Evolutionary conservation across 1,139 yeast genomes (phyloP), one percentile per base, ranked within the genome.

Genomic region (Cylindricascospora bacillispora): DNA sequence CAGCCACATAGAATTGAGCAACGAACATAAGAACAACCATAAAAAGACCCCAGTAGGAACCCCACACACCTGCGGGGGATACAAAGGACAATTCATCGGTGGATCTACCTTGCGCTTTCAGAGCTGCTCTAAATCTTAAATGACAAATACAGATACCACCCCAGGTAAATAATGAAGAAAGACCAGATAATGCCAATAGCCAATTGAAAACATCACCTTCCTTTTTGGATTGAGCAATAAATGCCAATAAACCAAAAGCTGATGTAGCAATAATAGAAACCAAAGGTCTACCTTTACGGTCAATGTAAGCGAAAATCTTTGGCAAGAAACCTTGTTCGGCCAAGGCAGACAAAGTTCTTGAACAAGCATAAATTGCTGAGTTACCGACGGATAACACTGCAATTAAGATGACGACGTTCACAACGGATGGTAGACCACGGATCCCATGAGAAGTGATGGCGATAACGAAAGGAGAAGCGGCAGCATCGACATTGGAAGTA

Each of bases 321-420:
- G 83, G 85, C 27, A 78, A 70, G 47, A 67, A 68, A 26, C 77
- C 75, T 40, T 73, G 67, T 38, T 73, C 72, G 29, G 79, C 73
- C 44, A 75, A 60, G 22, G 81, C 73, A 38, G 71, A 69, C 43
- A 76, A 52, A 24, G 78, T 70, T 64, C 83, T 68, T 24, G 82
- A 73, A 35, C 74, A 64, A 30, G 69, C 79, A 43, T 62, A 76
- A 26, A 75, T 75, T 13, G 78, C 70, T 18, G 76, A 68, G 49
- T 70, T 70, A 46, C 86, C 93, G 27, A 74, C 82, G 24, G 81
- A 73, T 38, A 74, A 52, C 25, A 78, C 83, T 10, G 89, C 73
- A 38, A 77, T 54, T 47, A 66, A 50, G 34, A 67, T 67, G 20
- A 67, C 71, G 13, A 61, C 70, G 36, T 67, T 67, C 41, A 66